Base-by-base conservation (phyloP, 2,329 filamentous ascomycete genomes). In the Epichloe glyceriae region DNA sequence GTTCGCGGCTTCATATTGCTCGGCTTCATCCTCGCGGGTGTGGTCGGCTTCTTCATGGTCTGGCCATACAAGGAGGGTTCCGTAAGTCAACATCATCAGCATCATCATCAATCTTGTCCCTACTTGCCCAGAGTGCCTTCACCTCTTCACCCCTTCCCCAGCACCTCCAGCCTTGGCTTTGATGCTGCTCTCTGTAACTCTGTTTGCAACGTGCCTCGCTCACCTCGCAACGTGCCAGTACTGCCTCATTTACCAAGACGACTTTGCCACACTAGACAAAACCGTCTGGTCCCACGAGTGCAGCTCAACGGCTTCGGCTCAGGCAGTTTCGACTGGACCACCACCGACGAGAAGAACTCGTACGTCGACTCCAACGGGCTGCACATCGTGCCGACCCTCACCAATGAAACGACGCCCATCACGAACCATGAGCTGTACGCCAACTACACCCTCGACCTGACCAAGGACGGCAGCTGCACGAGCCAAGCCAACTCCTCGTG, bases 271-370 rank as follows among this genome's bases (percentile, higher is more conserved):
- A 1, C 62, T 76, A 42, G 64, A 74, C 60, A 62, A 61, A 12
- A 58, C 62, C 41, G 58, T 73, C n/a, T 78, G 75, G 75, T 68
- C 67, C 8, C 68, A 72, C 51, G 73, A 76, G 68, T 75, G 15
- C 60, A 67, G 60, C 57, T 70, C n/a, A 63, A 67, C 50, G 72
- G 66, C 10, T 73, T 67, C 55, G 70, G 73, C 46, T 72, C 68
- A n/a, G 72, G 72, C 15, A 66, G 70, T 37, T 78, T 78, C 57
- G 75, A 78, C 64, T 76, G 73, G 74, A 76, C 75, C 0, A 78
- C 75, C 5, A 64, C 61, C 3, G 73, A 75, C 54, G 54, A 62
- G 1, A 60, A 59, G 49, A 79, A 79, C 60, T 63, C 70, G 14
- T 78, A 71, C 58, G 64, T 71, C 37, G 71, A 76, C 56, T 61